Conservation (phyloP, 2,329 filamentous ascomycete species). For the Ceratocystis lukuohia region DNA sequence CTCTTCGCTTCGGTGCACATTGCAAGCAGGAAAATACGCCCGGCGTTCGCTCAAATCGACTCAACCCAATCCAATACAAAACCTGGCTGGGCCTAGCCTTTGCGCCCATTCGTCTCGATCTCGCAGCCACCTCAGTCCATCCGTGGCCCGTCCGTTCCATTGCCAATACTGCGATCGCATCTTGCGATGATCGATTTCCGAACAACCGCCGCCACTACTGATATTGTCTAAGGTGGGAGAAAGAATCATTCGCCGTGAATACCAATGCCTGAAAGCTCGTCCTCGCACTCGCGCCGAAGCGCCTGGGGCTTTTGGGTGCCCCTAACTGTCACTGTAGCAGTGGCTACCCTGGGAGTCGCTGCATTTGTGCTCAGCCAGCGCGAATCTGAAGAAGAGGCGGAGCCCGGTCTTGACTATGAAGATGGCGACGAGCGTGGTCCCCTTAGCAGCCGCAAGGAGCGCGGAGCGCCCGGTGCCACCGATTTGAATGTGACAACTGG, state of each 20-base stretch:
- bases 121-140: background rate
- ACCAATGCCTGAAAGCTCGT: slow-evolving; percentile 16
- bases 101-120: background rate
- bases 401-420: slow-evolving; percentile 36
- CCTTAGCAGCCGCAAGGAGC: slow-evolving; percentile 1
- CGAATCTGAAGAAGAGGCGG: slow-evolving; percentile 56
- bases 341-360: slow-evolving; percentile 72
- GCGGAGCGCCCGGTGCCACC: slow-evolving; percentile 22
- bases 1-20: too few relatives aligned
- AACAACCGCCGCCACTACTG: background rate
- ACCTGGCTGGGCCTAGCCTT: background rate
- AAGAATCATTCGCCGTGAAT: background rate
- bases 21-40: too few relatives aligned
- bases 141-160: background rate
- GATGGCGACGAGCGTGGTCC: slow-evolving; percentile 32
- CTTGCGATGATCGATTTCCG: slow-evolving; percentile 7
- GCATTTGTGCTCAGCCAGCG: slow-evolving; percentile 93
- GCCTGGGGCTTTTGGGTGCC: slow-evolving; percentile 80
- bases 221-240: background rate
- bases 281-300: slow-evolving; percentile 45
- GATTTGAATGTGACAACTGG: slow-evolving; percentile 23
- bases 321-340: slow-evolving; percentile 69
- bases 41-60: background rate
- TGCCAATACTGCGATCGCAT: background rate
- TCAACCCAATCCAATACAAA: too few relatives aligned